phyloP scores from a whole-genome alignment of 805 yeast species.

The Grigorovia transvaalensis region DNA sequence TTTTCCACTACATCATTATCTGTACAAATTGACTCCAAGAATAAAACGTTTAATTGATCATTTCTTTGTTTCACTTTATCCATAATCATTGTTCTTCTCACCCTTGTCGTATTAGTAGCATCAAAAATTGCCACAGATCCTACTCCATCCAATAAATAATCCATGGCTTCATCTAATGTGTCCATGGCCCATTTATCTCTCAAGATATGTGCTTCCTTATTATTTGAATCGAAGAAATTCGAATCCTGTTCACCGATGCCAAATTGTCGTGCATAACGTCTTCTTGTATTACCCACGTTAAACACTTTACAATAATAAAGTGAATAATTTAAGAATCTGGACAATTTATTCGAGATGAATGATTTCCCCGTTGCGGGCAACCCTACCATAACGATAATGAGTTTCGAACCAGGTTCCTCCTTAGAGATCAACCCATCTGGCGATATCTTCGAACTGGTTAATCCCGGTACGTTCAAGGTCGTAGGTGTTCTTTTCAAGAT shows the following conservation, averaged over 20 bases:
- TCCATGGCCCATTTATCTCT: constrained; percentile 97
- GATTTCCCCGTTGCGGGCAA: constrained; percentile 92
- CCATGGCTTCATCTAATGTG: constrained; percentile 72
- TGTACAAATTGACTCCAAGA: constrained; percentile 78
- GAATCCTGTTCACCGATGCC: constrained; percentile 52
- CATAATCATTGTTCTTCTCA: constrained; percentile 48
- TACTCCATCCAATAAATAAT: constrained; percentile 65
- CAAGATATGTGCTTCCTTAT: constrained; percentile 48
- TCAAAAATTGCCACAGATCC: constrained; percentile 91
- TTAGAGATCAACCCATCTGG: constrained; percentile 63
- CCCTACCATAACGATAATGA: constrained; percentile 95
- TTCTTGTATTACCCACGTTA: constrained; percentile 90
- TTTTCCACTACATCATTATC: constrained; percentile 70
- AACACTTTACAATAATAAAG: constrained; percentile 85
- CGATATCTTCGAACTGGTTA: constrained; percentile 67
- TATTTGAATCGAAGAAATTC: constrained; percentile 75
- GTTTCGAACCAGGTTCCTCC: constrained; percentile 65
- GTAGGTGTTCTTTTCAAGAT: constrained; percentile 44
- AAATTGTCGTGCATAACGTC: constrained; percentile 45
- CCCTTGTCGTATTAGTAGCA: constrained; percentile 68
- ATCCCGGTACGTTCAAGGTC: constrained; percentile 86
- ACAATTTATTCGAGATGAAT: constrained; percentile 81
- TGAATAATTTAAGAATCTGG: constrained; percentile 85
- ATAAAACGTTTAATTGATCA: constrained; percentile 65
- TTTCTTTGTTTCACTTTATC: constrained; percentile 46